These are phyloP conservation scores for Sporothrix brunneoviolacea DNA, from an alignment of 2,329 filamentous ascomycete species.

Conservation along the genomic window DNA sequence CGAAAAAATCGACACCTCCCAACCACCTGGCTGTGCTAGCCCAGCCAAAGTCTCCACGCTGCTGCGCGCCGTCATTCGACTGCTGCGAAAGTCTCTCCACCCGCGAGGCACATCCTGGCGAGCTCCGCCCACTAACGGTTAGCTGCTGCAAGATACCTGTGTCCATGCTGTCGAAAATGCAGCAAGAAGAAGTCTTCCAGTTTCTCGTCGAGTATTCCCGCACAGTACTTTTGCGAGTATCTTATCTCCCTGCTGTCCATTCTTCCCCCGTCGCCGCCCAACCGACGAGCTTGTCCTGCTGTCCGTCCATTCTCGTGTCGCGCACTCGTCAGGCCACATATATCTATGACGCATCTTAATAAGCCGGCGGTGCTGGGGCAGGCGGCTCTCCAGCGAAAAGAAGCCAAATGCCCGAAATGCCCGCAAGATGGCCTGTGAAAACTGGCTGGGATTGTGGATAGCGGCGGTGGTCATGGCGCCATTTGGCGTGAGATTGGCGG, in stretches of 20 bases:
- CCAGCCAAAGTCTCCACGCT: neutral
- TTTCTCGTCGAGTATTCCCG: too few species aligned
- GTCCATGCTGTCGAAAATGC: neutral
- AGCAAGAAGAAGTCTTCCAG: too few species aligned
- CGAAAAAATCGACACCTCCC: neutral
- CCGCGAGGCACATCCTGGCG: neutral
- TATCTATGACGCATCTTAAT: too few species aligned
- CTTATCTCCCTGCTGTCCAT: too few species aligned
- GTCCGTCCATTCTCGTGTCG: neutral
- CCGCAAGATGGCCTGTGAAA: constrained; percentile 4
- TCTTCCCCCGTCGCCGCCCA: constrained; percentile 5
- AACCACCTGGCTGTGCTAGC: neutral
- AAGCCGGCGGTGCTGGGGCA: neutral
- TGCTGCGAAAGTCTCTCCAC: neutral
- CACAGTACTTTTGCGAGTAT: too few species aligned
- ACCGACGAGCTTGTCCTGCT: neutral
- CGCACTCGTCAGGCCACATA: neutral
- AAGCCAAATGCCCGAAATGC: too few species aligned
- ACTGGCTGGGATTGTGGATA: neutral
- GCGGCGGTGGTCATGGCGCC: neutral
- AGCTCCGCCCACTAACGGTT: neutral
- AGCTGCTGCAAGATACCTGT: neutral
- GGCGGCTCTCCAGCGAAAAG: neutral
- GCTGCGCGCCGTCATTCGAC: neutral
- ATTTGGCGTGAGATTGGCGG: constrained; percentile 3